Base-by-base conservation (phyloP, 202 grass and related monocot species). In the Zizania palustris region DNA sequence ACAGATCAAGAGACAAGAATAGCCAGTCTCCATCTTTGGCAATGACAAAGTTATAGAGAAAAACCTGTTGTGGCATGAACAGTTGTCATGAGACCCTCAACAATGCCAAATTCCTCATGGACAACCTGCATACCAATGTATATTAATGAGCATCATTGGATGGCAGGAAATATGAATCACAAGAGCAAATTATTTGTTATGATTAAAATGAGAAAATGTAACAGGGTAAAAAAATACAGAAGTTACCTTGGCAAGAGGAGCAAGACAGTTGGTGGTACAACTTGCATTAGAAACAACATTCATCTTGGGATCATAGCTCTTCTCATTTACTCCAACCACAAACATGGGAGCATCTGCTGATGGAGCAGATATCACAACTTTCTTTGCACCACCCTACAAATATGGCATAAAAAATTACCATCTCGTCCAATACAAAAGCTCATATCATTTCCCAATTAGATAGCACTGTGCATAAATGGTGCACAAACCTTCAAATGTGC, bases 61-160 rank as follows among this genome's bases (percentile, higher is more conserved):
- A 81, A 80, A 98, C 95, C 95, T 98, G 95, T 98, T 49, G 91
- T 98, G 5, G 95, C 95, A 68, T 98, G 95, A 81, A 98, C 95
- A 80, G 91, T 98, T 57, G 95, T 98, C 95, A 98, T 98, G 46
- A 98, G 91, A 63, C 91, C 95, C 87, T 94, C 95, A 51, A 90
- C 69, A 57, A 98, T 98, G 66, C 91, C 95, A 73, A 98, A 98
- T 82, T 94, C 95, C 78, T 98, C 95, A 64, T 98, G 95, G 62
- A 94, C 95, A 75, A 98, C 95, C 95, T 94, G 71, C 87, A 79
- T 3, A 65, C 20, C 6, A 49, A 21, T 28, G 9, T 60, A 13
- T 42, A 64, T 49, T 11, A 58, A 75, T 76, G n/a, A 65, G 65
- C 38, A 65, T 82, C 72, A 72, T 36, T 20, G 36, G 35, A 71